Evolutionary conservation across 176 grass and related monocot genomes (phyloP), one percentile per base, ranked within the genome.

Genomic region (Lolium perenne): DNA sequence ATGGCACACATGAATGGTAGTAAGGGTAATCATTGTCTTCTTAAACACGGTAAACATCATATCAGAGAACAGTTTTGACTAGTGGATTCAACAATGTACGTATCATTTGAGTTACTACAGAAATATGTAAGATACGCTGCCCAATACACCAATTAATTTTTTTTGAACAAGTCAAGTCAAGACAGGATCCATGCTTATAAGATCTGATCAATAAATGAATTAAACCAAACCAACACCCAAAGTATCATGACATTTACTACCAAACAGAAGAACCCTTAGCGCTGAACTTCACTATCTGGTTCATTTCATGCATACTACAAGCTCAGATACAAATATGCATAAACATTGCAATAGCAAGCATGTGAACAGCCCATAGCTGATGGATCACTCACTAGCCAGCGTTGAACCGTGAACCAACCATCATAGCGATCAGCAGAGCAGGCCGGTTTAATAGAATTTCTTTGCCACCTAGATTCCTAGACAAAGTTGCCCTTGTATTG

Each of bases 261-360:
- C n/a, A 84, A 79, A 46, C 1, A 54, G 45, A n/a, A 29, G 1
- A 55, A n/a, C 5, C 55, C 48, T 80, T 50, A 32, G n/a, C 7
- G 22, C 5, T 48, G 29, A 77, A 83, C 40, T 72, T 43, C 62
- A 65, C 62, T 65, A 66, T 66, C 26, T 66, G 26, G 63, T 66
- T 66, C 12, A 66, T 16, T 66, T 17, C 63, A 66, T 66, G 63
- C 26, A 38, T 16, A 66, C 63, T 35, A 66, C 63, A 38, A 66
- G 14, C 14, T 35, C 63, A 66, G 26, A 26, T 16, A 16, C 12
- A 66, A 15, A 29, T 66, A 35, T 66, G 26, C 26, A 63, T 63
- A 63, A 22, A 23, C 26, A 32, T 65, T 65, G 25, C 63, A 66
- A 66, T 6, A 38, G 63, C 63, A 35, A 26, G 63, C 63, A 66